phyloP scores from a whole-genome alignment of 805 yeast genomes.

The Candida broadrunensis region DNA sequence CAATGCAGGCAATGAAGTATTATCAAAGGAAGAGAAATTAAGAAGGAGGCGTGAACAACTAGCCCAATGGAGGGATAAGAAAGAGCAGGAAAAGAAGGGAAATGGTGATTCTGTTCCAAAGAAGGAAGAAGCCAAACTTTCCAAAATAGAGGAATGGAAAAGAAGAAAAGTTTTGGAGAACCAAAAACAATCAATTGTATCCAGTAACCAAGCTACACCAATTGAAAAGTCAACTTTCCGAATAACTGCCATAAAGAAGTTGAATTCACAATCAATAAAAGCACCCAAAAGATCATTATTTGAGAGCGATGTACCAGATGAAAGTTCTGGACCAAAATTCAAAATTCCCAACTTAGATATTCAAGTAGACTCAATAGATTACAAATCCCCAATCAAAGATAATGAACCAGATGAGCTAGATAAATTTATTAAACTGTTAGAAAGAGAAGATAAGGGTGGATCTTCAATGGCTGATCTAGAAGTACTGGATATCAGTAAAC shows the following conservation, averaged over 20 bases:
- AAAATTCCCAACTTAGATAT: conserved; percentile 15
- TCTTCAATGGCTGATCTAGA: conserved; percentile 1
- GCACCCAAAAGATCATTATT: conserved; percentile 13
- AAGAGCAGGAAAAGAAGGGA: conserved; percentile 29
- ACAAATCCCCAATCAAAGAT: conserved; percentile 19
- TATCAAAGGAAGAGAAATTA: conserved; percentile 31
- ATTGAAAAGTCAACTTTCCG: conserved; percentile 3
- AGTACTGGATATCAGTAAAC: no score
- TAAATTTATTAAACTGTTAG: conserved; percentile 33
- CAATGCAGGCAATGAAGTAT: conserved; percentile 8
- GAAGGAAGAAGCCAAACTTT: neutral
- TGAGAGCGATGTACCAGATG: conserved; percentile 28
- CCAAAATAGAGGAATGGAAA: conserved; percentile 49
- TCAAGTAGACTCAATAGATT: neutral
- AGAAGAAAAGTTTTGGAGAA: conserved; percentile 20
- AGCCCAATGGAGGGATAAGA: conserved; percentile 60
- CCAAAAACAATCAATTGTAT: neutral
- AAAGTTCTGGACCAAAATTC: conserved; percentile 13
- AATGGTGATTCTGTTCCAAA: conserved; percentile 5
- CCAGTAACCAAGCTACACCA: neutral
- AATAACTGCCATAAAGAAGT: conserved; percentile 5
- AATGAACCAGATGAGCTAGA: conserved; percentile 38
- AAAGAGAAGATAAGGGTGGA: neutral
- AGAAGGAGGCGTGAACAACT: conserved; percentile 48
- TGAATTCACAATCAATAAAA: conserved; percentile 2